Percentiles rank a stretch among this genome's conserved stretches.
Evolutionary conservation across 78 protist genomes (phyloP).

Genomic region (Dictyostelium purpureum): DNA sequence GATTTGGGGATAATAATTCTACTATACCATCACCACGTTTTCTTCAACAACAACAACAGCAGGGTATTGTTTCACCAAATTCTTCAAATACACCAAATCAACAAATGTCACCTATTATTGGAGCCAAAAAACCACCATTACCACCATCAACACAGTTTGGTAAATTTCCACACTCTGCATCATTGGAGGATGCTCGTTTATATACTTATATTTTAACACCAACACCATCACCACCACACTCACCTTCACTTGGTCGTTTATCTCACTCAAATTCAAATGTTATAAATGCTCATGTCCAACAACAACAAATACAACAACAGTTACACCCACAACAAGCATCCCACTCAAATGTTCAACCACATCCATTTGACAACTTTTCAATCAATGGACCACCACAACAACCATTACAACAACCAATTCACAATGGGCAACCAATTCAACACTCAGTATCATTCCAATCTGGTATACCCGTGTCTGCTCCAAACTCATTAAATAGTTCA

Average conservation of each 20-base stretch:
- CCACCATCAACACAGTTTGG: background rate
- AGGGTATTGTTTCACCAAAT: background rate
- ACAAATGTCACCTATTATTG: background rate
- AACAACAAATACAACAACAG: conserved; percentile 6
- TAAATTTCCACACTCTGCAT: conserved; percentile 72
- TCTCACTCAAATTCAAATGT: conserved; percentile 25
- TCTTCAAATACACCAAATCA: background rate
- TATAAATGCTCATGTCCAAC: background rate
- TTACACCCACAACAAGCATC: background rate
- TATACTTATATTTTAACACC: conserved; percentile 46
- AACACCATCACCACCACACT: conserved; percentile 61
- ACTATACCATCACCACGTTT: background rate
- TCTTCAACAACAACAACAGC: background rate
- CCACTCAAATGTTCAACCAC: background rate
- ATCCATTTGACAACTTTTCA: background rate
- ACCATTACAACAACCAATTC: background rate
- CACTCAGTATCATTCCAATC: background rate
- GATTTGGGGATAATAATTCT: background rate
- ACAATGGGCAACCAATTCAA: background rate
- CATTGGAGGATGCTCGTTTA: conserved; percentile 63
- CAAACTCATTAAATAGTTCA: conserved; percentile 11
- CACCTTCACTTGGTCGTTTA: conserved; percentile 39
- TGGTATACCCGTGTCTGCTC: background rate
- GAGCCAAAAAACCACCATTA: conserved; percentile 2
- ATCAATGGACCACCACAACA: background rate